Evolutionary conservation across 257 asterid genomes (phyloP), one percentile per base, ranked within the genome.

Genomic region (Nicotiana tomentosiformis): DNA sequence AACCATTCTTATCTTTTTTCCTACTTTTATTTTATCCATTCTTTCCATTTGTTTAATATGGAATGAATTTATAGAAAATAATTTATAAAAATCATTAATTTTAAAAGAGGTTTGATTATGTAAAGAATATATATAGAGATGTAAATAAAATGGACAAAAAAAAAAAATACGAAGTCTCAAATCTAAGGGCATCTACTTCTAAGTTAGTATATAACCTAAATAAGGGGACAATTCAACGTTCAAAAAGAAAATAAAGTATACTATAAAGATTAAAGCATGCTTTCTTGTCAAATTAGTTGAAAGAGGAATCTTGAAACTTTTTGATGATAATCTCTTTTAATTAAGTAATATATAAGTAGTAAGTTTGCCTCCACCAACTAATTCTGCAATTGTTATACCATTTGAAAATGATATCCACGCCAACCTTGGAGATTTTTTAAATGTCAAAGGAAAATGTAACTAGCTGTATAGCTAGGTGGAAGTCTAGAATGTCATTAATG

Each of bases 271-370:
- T 29, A 29, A 29, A 49, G 8, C 43, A 74, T 74, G 80, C 62
- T 74, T 74, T 74, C 16, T 74, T 14, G 80, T 74, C 62, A 23
- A 74, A 49, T 43, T 26, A 49, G 80, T 74, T 74, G 80, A 26
- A 49, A 49, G 9, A 74, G 39, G 80, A 74, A 74, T 74, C 43
- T 74, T 74, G 23, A 66, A 46, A 46, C 61, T 35, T 46, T 72
- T 72, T 72, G 15, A 74, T 49, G 15, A 74, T 74, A 49, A 74
- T 74, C 23, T 46, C 79, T 74, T 74, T 43, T 69, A 69, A 35
- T 58, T 20, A 39, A n/a, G 15, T 70, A n/a, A 46, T 72, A 46
- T 1, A 49, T 37, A 68, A 33, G 5, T 16, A 5, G 15, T 26
- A 49, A 74, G 26, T 23, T 49, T 74, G 62, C 49, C 62, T 49